Percentiles rank a stretch among this genome's conserved stretches.
Evolutionary conservation across 495 filamentous ascomycete species (phyloP).

Genomic region (Penicillium atrosanguineum): DNA sequence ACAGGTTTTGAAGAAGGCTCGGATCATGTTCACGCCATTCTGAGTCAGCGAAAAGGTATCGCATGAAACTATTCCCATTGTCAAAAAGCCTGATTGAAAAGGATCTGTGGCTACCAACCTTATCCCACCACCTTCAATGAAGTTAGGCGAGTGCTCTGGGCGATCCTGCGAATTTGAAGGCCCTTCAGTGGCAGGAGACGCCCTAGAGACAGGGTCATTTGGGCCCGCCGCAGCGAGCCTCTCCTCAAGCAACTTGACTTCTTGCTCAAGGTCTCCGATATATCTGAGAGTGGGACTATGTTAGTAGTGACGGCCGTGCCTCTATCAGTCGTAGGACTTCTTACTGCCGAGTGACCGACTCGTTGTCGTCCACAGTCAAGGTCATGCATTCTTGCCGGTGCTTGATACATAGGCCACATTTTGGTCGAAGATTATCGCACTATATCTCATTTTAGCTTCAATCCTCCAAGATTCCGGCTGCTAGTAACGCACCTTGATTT

Average conservation of each 20-base stretch:
- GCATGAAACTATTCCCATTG: slow-evolving; percentile 21
- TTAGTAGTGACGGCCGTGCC: too few relatives aligned
- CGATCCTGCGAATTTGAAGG: too few relatives aligned
- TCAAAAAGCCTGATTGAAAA: not conserved
- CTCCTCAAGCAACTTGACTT: slow-evolving; percentile 10
- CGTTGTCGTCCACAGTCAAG: slow-evolving; percentile 15
- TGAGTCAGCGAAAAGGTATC: slow-evolving; percentile 24
- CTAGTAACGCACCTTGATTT: slow-evolving; percentile 23
- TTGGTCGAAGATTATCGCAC: slow-evolving; percentile 28
- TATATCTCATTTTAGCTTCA: slow-evolving; percentile 1
- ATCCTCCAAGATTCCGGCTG: not conserved
- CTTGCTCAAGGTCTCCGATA: slow-evolving; percentile 24
- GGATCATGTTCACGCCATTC: slow-evolving; percentile 27
- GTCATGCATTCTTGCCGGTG: slow-evolving; percentile 22
- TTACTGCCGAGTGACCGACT: slow-evolving; percentile 21
- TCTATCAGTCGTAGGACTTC: too few relatives aligned
- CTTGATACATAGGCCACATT: slow-evolving; percentile 22
- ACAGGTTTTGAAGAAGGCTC: slow-evolving; percentile 21
- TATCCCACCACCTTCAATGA: slow-evolving; percentile 24
- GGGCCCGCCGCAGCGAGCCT: not conserved
- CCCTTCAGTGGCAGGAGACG: too few relatives aligned
- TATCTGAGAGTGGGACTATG: slow-evolving; percentile 14
- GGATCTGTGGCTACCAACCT: slow-evolving; percentile 14
- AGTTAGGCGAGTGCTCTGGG: slow-evolving; percentile 20
- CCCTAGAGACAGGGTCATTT: too few relatives aligned